Base-by-base conservation (phyloP, 768 basidiomycete genomes). In the Phlegmacium glaucopus region DNA sequence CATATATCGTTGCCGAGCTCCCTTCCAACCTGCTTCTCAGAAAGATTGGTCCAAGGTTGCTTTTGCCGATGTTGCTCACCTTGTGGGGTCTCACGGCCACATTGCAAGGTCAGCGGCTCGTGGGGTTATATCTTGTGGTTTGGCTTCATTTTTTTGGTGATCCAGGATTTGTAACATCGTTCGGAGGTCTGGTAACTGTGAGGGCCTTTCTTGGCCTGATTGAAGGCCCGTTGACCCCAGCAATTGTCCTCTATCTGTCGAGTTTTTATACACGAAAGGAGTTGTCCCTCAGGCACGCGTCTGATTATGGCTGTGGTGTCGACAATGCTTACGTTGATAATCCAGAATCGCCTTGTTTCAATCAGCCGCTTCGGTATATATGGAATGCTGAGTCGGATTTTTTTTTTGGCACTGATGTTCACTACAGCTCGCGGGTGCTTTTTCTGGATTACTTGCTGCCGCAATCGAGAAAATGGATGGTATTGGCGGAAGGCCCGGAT, bases 371-470 rank as follows among this genome's bases (percentile, higher is more conserved):
- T 74, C 72, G 5, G 67, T 66, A 44, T 30, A 56, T 15, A 15
- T 18, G 25, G 18, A 22, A 22, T 16, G 12, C 25, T 16, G 22
- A 4, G 12, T 34, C 25, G 29, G 26, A 9, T 17, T 12, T 13
- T n/a, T n/a, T 3, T 9, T 1, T 36, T 49, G 17, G 30, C 32
- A 6, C 11, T 34, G 6, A 27, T 10, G 29, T 39, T 42, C 13
- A 26, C 34, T 25, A 37, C 39, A 69, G 67, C 67, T 81, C 9
- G 74, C 82, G 0, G 78, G 81, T 2, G 76, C 79, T 0, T 83
- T 85, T 54, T 84, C 82, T 7, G 85, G 85, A 30, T 64, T 87
- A 8, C 68, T 87, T 2, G 84, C 83, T 1, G 69, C 79, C 25
- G 82, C 71, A 0, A 83, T 87, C 42, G 59, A 70, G 11, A 63